Evolutionary conservation across 768 basidiomycete genomes (phyloP).

Genomic region (Pisolithus sp.): DNA sequence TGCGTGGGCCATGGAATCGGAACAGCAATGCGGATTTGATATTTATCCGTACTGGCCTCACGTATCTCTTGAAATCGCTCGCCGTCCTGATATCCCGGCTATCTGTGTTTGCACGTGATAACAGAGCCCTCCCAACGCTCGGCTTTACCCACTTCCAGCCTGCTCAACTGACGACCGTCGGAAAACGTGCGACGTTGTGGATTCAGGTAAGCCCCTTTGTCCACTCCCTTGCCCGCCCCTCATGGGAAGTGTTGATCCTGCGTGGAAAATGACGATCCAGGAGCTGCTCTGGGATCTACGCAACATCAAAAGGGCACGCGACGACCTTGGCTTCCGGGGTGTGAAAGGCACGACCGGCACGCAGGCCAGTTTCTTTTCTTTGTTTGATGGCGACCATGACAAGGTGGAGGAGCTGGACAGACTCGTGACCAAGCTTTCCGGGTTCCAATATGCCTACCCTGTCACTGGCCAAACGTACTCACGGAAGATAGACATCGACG

Average conservation of each 20-base stretch:
- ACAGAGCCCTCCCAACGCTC: conserved; percentile 85
- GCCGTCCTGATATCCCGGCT: conserved; percentile 86
- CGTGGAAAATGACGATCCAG: conserved; percentile 27
- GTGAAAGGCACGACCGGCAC: conserved; percentile 99
- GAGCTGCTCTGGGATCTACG: conserved; percentile 96
- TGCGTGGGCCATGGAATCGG: not conserved
- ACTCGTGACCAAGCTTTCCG: conserved; percentile 84
- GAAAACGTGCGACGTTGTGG: conserved; percentile 95
- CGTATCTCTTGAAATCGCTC: conserved; percentile 82
- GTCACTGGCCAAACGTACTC: conserved; percentile 99
- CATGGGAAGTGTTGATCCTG: not conserved
- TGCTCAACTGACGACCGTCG: conserved; percentile 96
- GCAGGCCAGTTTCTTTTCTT: conserved; percentile 88
- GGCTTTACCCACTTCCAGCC: conserved; percentile 99
- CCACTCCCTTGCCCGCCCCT: not conserved
- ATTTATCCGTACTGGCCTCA: conserved; percentile 84
- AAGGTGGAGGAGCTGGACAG: conserved; percentile 91
- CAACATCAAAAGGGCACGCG: conserved; percentile 82
- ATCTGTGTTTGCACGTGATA: conserved; percentile 73
- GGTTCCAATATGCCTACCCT: conserved; percentile 92
- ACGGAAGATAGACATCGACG: conserved; percentile 93
- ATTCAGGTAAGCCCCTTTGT: conserved; percentile 56
- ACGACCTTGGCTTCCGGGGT: conserved; percentile 94
- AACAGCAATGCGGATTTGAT: conserved; percentile 95
- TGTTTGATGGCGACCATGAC: conserved; percentile 93